A percentile compares a stretch with the other conserved stretches of the same genome.
Evolutionary conservation across 2,329 filamentous ascomycete species (phyloP).

Genomic region (Bipolaris gigantea): DNA sequence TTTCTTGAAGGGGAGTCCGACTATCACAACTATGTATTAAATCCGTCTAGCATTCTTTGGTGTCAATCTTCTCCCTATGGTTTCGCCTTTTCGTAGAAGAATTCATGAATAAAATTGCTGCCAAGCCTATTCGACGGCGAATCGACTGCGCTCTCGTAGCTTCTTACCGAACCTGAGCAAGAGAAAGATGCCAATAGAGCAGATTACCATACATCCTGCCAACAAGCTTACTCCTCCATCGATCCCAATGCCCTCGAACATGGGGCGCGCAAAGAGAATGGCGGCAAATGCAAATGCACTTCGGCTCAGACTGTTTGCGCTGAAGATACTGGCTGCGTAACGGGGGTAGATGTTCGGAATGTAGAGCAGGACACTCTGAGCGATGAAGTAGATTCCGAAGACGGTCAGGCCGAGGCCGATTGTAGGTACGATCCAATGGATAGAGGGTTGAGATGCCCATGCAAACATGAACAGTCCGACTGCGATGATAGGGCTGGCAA

Average conservation of each 20-base stretch:
- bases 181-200: constrained; percentile 58
- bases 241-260: constrained; percentile 62
- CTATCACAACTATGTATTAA: no score
- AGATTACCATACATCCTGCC: constrained; percentile 48
- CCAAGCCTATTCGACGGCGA: constrained; percentile 46
- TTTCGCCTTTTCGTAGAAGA: no score
- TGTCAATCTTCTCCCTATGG: no score
- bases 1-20: neutral
- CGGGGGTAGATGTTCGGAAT: constrained; percentile 64
- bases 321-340: constrained; percentile 54
- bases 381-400: constrained; percentile 41
- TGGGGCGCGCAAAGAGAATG: constrained; percentile 61
- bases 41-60: no score
- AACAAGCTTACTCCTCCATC: constrained; percentile 61
- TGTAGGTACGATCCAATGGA: constrained; percentile 61
- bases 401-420: constrained; percentile 55
- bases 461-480: constrained; percentile 63
- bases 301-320: constrained; percentile 63
- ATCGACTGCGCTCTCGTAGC: constrained; percentile 60
- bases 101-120: neutral
- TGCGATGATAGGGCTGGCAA: constrained; percentile 58
- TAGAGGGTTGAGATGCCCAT: constrained; percentile 65
- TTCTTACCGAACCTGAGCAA: constrained; percentile 60
- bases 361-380: constrained; percentile 61
- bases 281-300: constrained; percentile 60